These are phyloP conservation scores for Oemleria cerasiformis DNA, from an alignment of 306 rosid species.

Conservation along the genomic window DNA sequence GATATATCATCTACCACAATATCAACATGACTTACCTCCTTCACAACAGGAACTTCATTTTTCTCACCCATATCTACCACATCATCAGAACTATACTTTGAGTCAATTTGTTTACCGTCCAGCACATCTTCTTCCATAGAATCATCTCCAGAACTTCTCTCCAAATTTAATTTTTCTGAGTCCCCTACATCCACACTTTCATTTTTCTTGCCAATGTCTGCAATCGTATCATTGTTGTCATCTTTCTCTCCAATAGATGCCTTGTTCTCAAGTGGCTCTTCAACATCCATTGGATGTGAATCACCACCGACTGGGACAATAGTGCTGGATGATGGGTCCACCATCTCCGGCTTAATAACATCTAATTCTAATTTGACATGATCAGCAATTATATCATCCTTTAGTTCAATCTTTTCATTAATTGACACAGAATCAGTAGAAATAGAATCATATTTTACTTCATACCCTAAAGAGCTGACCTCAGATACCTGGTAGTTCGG, in stretches of 20 bases:
- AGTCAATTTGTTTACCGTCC: conserved; percentile 79
- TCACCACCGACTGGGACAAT: conserved; percentile 72
- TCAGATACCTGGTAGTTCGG: conserved; percentile 95
- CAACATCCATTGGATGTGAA: conserved; percentile 73
- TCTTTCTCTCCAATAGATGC: conserved; percentile 43
- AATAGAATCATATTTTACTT: conserved; percentile 98
- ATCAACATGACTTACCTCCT: conserved; percentile 41
- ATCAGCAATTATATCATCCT: conserved; percentile 97
- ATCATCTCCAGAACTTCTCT: conserved; percentile 99
- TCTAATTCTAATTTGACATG: conserved; percentile 98
- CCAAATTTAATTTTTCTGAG: conserved; percentile 86
- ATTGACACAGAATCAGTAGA: conserved; percentile 98
- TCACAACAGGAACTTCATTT: conserved; percentile 40
- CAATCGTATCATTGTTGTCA: conserved; percentile 40
- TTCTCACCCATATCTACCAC: conserved; percentile 45
- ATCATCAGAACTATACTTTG: conserved; percentile 57
- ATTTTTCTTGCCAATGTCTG: conserved; percentile 44
- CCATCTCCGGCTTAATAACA: conserved; percentile 87
- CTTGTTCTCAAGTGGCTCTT: conserved; percentile 47
- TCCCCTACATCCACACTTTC: conserved; percentile 67
- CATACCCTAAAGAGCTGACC: conserved; percentile 96
- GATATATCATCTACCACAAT: conserved; percentile 50
- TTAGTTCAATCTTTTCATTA: conserved; percentile 98
- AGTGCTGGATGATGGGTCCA: conserved; percentile 89
- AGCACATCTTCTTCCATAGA: conserved; percentile 93